Conservation (phyloP, 345 rosid genomes). For the Brassica incana region DNA sequence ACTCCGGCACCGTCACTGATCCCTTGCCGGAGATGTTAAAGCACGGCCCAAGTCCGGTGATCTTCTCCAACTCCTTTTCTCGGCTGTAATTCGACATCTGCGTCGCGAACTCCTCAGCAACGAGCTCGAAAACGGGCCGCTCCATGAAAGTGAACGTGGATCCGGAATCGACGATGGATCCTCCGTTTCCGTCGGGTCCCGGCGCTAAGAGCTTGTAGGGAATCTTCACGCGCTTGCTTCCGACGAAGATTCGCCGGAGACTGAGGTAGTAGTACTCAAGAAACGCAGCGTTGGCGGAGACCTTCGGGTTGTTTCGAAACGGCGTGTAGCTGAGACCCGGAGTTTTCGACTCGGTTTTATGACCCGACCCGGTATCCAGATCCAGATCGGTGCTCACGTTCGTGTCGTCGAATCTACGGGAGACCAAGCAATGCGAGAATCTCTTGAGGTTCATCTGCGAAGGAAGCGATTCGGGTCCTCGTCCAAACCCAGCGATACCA, state of each 20-base stretch:
- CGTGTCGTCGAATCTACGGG: constrained; percentile 69
- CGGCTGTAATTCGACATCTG: constrained; percentile 63
- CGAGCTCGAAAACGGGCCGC: constrained; percentile 49
- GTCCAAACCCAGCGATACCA: constrained; percentile 91
- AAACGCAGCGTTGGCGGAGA: constrained; percentile 40
- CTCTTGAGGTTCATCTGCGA: constrained; percentile 62
- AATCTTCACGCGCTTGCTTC: constrained; percentile 52
- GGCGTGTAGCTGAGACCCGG: constrained; percentile 64
- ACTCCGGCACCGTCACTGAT: constrained; percentile 44
- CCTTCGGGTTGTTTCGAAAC: constrained; percentile 51
- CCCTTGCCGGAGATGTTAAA: constrained; percentile 54
- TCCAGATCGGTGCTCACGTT: constrained; percentile 55
- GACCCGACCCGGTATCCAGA: constrained; percentile 52
- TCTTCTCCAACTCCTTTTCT: constrained; percentile 44
- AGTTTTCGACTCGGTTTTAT: constrained; percentile 43
- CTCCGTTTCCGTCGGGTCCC: constrained; percentile 70
- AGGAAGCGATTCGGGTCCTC: constrained; percentile 68
- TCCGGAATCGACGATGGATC: constrained; percentile 88
- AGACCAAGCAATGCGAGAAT: constrained; percentile 80
- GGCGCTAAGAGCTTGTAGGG: constrained; percentile 62
- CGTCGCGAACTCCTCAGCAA: constrained; percentile 56
- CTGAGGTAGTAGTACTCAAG: constrained; percentile 62
- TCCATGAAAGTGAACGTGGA: constrained; percentile 90
- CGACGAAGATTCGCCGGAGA: constrained; percentile 65
- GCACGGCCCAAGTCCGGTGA: constrained; percentile 67